Conservation (phyloP, 192 early-diverging fungal species). For the Gamsiella multidivaricata region DNA sequence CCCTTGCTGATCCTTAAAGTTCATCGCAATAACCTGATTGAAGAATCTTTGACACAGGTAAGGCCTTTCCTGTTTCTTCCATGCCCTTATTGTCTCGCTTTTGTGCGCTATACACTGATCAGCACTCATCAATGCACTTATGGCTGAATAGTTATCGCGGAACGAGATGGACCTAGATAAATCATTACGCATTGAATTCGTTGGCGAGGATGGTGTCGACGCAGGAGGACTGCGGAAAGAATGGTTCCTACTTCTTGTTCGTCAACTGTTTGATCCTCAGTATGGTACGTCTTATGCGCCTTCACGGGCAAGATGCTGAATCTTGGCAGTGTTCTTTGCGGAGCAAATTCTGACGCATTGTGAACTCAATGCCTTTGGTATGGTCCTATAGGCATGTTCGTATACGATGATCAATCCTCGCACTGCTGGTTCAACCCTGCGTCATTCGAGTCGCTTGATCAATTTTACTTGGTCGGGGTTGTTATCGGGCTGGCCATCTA, state of each 20-base stretch:
- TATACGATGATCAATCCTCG: conserved; percentile 70
- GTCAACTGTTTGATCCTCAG: conserved; percentile 92
- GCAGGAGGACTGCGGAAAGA: conserved; percentile 97
- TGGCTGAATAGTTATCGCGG: conserved; percentile 63
- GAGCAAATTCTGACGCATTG: conserved; percentile 5
- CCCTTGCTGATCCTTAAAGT: conserved; percentile 72
- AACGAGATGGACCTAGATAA: conserved; percentile 90
- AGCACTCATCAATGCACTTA: neutral
- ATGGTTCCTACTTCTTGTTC: conserved; percentile 94
- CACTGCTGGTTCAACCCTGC: conserved; percentile 84
- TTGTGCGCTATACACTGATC: no score
- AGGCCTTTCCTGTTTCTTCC: neutral
- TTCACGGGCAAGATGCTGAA: neutral
- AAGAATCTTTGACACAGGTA: conserved; percentile 79
- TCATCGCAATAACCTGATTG: conserved; percentile 73
- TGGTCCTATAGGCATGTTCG: conserved; percentile 69
- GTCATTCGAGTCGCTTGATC: conserved; percentile 77
- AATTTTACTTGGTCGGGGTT: conserved; percentile 92
- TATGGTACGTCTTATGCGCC: conserved; percentile 65
- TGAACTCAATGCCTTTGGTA: conserved; percentile 43
- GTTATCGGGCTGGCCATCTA: conserved; percentile 94
- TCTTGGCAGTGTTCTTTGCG: neutral
- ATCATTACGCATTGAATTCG: conserved; percentile 90
- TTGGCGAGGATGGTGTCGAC: conserved; percentile 95
- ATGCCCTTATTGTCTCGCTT: no score